A percentile compares a stretch with the other conserved stretches of the same genome.
Evolutionary conservation across 345 rosid species (phyloP).

Genomic region (Eucalyptus erythrocorys): DNA sequence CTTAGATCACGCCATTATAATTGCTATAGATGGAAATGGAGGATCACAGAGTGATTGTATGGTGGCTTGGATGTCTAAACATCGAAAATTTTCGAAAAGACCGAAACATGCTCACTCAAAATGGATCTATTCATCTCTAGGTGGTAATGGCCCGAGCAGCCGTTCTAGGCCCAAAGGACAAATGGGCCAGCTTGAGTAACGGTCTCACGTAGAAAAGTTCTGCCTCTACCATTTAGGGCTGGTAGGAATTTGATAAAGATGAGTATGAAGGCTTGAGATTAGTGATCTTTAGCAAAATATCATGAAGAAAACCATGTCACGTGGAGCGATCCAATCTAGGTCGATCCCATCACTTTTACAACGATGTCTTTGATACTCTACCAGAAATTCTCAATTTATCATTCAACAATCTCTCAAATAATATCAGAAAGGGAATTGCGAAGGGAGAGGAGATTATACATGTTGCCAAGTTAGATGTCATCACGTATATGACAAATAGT

Average conservation of each 20-base stretch:
- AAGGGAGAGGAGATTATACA: background rate
- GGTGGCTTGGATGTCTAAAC: background rate
- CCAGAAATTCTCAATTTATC: background rate
- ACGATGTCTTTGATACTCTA: rapidly evolving
- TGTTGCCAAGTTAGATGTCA: background rate
- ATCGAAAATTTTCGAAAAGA: background rate
- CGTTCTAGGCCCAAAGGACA: background rate
- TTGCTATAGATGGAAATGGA: background rate
- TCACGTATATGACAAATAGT: background rate
- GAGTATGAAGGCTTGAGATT: background rate
- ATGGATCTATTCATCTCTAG: background rate
- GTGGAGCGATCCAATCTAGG: background rate
- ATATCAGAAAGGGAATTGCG: rapidly evolving
- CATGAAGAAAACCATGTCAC: background rate
- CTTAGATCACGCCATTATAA: background rate
- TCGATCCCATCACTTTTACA: background rate
- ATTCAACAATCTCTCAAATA: background rate
- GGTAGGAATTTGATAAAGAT: background rate
- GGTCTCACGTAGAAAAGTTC: background rate
- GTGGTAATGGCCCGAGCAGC: background rate
- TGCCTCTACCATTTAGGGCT: background rate
- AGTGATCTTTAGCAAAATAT: background rate
- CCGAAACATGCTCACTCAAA: background rate
- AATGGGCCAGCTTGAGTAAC: background rate
- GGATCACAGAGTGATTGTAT: background rate